Evolutionary conservation across 345 rosid species (phyloP).

Genomic region (Turritis glabra): DNA sequence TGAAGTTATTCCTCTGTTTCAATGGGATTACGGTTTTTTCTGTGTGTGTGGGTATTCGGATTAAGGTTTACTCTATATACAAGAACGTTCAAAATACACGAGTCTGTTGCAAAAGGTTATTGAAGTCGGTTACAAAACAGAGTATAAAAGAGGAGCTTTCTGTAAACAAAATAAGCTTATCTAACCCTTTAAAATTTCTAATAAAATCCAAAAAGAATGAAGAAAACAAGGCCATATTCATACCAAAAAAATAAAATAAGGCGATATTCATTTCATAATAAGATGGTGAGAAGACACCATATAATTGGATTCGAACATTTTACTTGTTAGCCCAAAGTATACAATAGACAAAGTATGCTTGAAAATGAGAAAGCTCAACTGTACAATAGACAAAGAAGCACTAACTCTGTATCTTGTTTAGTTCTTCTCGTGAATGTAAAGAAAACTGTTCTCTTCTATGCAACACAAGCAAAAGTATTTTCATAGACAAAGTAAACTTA

Average conservation of each 20-base stretch:
- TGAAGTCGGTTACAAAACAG: too few relatives aligned
- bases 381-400: background rate
- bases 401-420: background rate
- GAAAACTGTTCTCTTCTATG: background rate
- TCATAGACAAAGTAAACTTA: background rate
- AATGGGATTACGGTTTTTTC: background rate
- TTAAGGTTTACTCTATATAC: background rate
- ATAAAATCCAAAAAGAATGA: too few relatives aligned
- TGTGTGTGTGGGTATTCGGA: background rate
- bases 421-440: background rate
- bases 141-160: too few relatives aligned
- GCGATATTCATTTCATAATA: too few relatives aligned
- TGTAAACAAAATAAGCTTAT: too few relatives aligned
- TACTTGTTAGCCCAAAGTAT: too few relatives aligned
- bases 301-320: too few relatives aligned
- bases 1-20: background rate
- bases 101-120: background rate
- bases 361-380: background rate
- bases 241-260: too few relatives aligned
- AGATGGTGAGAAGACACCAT: too few relatives aligned
- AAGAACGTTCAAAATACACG: background rate
- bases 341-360: too few relatives aligned
- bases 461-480: background rate
- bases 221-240: too few relatives aligned
- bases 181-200: too few relatives aligned